These are phyloP conservation scores for Aspergillus bertholletiae DNA, from an alignment of 495 filamentous ascomycete genomes.

Conservation along the genomic window DNA sequence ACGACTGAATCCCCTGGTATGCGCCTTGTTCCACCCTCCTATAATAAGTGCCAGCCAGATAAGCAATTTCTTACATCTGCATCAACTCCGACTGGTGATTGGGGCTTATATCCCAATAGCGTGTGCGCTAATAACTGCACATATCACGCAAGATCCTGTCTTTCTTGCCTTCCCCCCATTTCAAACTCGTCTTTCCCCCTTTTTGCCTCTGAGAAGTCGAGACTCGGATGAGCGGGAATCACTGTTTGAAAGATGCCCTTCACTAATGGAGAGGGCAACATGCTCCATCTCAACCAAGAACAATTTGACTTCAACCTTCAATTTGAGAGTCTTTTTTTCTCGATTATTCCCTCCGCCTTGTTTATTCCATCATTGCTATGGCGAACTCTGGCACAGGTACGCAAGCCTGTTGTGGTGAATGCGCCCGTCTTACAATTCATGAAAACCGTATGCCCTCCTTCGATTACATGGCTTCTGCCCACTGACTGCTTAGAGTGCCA, in stretches of 20 bases:
- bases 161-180: too few species aligned
- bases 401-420: slow-evolving; percentile 30
- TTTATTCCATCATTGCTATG: slow-evolving; percentile 37
- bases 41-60: too few species aligned
- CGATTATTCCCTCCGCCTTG: slow-evolving; percentile 35
- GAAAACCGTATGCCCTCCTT: slow-evolving; percentile 32
- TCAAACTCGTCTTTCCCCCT: too few species aligned
- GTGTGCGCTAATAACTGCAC: too few species aligned
- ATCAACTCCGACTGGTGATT: too few species aligned
- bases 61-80: too few species aligned
- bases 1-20: too few species aligned
- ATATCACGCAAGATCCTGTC: too few species aligned
- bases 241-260: slow-evolving; percentile 12
- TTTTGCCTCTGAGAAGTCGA: too few species aligned
- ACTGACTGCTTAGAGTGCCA: slow-evolving; percentile 3
- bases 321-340: slow-evolving; percentile 45
- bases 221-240: too few species aligned
- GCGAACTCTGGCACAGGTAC: slow-evolving; percentile 25
- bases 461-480: not conserved
- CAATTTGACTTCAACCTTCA: slow-evolving; percentile 46
- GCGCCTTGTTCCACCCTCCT: too few species aligned
- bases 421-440: slow-evolving; percentile 27
- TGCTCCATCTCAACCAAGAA: slow-evolving; percentile 14
- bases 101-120: too few species aligned
- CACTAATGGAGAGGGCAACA: not conserved